Conservation (phyloP, 352 stramenopile genomes). For the Elongisporangium undulatum region DNA sequence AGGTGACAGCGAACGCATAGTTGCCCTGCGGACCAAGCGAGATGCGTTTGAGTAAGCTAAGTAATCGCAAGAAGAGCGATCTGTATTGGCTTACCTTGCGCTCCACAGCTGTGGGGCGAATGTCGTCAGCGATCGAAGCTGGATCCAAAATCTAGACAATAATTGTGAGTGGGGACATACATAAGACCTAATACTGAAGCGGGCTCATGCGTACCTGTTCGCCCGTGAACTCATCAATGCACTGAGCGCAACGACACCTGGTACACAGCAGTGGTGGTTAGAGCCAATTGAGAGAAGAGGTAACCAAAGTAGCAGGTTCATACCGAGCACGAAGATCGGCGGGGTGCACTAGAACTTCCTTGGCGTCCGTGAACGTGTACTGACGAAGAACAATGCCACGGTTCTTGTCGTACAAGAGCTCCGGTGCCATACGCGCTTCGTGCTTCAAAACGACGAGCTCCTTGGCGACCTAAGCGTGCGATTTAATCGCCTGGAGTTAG, state of each 20-base stretch:
- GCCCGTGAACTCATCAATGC: constrained; percentile 85
- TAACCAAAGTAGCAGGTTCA: constrained; percentile 3
- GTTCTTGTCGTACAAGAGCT: constrained; percentile 76
- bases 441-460: constrained; percentile 78
- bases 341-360: constrained; percentile 70
- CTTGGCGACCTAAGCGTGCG: constrained; percentile 52
- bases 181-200: neutral
- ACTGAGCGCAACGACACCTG: constrained; percentile 82
- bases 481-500: neutral
- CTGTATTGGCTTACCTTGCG: constrained; percentile 47
- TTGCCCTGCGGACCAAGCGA: constrained; percentile 89
- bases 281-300: neutral
- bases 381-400: constrained; percentile 77
- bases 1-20: constrained; percentile 97
- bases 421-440: constrained; percentile 56
- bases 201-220: constrained; percentile 38
- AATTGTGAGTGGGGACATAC: too few species aligned
- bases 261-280: neutral
- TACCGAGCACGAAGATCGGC: constrained; percentile 72
- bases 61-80: neutral
- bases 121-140: constrained; percentile 66
- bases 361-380: constrained; percentile 64
- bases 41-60: constrained; percentile 10
- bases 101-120: constrained; percentile 75
- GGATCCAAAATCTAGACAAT: constrained; percentile 60